Evolutionary conservation across 169 alveolate genomes (phyloP).

Genomic region (Cryptosporidium bovis): DNA sequence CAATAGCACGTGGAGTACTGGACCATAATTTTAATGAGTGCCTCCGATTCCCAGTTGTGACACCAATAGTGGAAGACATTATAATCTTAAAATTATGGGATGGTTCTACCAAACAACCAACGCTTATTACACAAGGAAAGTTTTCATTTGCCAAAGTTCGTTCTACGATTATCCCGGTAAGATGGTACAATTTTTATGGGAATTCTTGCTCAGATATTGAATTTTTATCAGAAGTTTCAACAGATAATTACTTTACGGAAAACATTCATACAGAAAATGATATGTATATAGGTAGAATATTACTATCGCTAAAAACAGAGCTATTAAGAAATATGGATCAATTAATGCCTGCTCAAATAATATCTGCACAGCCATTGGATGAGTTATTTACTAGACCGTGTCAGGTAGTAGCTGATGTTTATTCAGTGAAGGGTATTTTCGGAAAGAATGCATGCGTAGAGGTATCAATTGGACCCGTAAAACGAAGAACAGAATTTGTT

Average conservation of each 20-base stretch:
- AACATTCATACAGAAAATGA: slow-evolving; percentile 76
- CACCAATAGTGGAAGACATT: slow-evolving; percentile 90
- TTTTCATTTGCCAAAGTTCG: slow-evolving; percentile 83
- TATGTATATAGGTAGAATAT: slow-evolving; percentile 87
- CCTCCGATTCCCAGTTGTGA: slow-evolving; percentile 88
- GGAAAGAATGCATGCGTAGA: slow-evolving; percentile 82
- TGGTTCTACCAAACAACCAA: slow-evolving; percentile 76
- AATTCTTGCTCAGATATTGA: slow-evolving; percentile 79
- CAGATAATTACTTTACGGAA: slow-evolving; percentile 47
- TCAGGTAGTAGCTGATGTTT: slow-evolving; percentile 86
- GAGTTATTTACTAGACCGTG: slow-evolving; percentile 86
- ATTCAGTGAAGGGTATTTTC: slow-evolving; percentile 83
- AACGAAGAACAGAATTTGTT: slow-evolving; percentile 84
- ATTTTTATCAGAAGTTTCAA: slow-evolving; percentile 71
- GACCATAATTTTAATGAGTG: slow-evolving; percentile 91
- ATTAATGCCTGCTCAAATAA: slow-evolving; percentile 87
- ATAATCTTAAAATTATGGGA: slow-evolving; percentile 90
- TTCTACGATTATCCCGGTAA: slow-evolving; percentile 79
- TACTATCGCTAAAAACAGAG: slow-evolving; percentile 88
- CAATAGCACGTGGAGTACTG: slow-evolving; percentile 77
- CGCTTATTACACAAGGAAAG: slow-evolving; percentile 79
- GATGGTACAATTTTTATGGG: slow-evolving; percentile 92
- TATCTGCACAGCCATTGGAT: slow-evolving; percentile 86
- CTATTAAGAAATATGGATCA: slow-evolving; percentile 83
- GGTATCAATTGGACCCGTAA: slow-evolving; percentile 87